Evolutionary conservation across 768 basidiomycete species (phyloP), one percentile per base, ranked within the genome.

Genomic region (Psilocybe sp.): DNA sequence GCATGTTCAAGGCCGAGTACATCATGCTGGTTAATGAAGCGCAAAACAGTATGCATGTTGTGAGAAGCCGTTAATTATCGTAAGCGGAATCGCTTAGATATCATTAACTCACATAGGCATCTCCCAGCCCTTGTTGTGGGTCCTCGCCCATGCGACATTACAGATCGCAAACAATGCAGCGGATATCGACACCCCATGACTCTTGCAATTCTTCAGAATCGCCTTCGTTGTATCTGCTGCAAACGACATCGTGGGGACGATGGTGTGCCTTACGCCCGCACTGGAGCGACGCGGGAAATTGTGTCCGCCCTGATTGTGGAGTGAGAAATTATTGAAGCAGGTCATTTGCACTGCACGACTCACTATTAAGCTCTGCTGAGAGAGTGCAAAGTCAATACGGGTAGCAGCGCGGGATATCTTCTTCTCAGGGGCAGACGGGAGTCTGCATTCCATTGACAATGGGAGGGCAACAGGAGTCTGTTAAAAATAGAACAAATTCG

Each of bases 1-100:
- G 80, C 35, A 92, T 69, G 65, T 92, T 93, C 43, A 92, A 71
- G 11, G 92, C 89, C 7, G 89, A 88, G 64, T 94, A 94, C 80
- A 93, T 84, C 82, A 92, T 80, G 49, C 82, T 85, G 50, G 15
- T 32, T 34, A 3, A 40, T 28, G 15, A 37, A 47, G 5, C n/a
- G n/a, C n/a, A n/a, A n/a, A n/a, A n/a, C n/a, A n/a, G n/a, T 28
- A 47, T 55, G 18, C 19, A 39, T 19, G 38, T 12, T 33, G 18
- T 18, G 32, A 23, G 6, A 23, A 7, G 46, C 31, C 18, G 23
- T 8, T 28, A 18, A 28, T 28, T 28, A 28, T 28, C 23, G 7
- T 28, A 28, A 4, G 23, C 23, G 23, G 23, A 7, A 28, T 7
- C 23, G 23, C 23, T 18, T 15, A 31, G n/a, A 44, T 16, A n/a